These are phyloP conservation scores for Sugiyamaella sp. DNA, from an alignment of 1,139 yeast species.

Conservation along the genomic window DNA sequence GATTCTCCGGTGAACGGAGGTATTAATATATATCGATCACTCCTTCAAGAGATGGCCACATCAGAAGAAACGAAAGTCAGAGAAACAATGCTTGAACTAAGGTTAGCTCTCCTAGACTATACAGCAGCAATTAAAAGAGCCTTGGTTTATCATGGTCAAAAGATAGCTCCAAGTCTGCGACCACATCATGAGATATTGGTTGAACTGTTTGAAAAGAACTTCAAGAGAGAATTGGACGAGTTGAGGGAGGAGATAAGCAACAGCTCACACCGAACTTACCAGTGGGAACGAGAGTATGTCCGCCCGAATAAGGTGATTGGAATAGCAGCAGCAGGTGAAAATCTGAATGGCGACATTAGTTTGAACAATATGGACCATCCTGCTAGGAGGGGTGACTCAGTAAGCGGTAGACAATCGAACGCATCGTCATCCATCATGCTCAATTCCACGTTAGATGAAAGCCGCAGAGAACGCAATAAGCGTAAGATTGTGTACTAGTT, in stretches of 20 bases:
- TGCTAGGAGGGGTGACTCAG: background rate
- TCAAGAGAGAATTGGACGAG: constrained; percentile 60
- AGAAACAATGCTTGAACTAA: constrained; percentile 33
- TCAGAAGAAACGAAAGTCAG: constrained; percentile 46
- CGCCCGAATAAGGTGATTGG: constrained; percentile 11
- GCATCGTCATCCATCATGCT: background rate
- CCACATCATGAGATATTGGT: constrained; percentile 69
- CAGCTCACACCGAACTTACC: background rate
- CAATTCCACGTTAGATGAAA: background rate
- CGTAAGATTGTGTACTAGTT: too few species aligned
- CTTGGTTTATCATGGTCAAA: constrained; percentile 66
- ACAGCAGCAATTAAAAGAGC: constrained; percentile 68
- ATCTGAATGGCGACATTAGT: background rate
- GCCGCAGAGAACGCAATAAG: background rate
- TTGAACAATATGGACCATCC: background rate
- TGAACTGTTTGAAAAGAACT: constrained; percentile 67
- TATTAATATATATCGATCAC: constrained; percentile 77
- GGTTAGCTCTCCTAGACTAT: constrained; percentile 65
- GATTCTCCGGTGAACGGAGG: constrained; percentile 95
- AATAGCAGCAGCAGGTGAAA: background rate
- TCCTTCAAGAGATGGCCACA: constrained; percentile 47
- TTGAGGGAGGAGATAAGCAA: background rate
- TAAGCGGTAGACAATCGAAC: background rate
- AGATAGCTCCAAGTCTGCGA: constrained; percentile 60
- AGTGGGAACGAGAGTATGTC: constrained; percentile 11